Evolutionary conservation across 2,329 filamentous ascomycete species (phyloP).

Genomic region (Diaporthe longicolla): DNA sequence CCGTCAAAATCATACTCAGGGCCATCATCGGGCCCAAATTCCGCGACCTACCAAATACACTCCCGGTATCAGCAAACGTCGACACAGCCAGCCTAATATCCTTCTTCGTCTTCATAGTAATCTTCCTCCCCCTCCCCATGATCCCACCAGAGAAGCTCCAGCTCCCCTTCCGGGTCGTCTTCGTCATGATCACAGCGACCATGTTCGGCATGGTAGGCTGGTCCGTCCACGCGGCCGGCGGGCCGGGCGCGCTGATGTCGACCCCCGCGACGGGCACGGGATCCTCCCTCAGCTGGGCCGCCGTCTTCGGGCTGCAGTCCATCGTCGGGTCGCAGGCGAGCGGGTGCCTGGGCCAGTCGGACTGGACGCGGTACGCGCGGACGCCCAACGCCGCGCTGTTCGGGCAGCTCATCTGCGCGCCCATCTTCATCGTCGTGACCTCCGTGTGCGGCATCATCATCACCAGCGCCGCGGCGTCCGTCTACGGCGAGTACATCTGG

Average conservation of each 20-base stretch:
- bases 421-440: slow-evolving; percentile 54
- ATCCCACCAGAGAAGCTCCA: slow-evolving; percentile 51
- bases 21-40: slow-evolving; percentile 49
- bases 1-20: slow-evolving; percentile 50
- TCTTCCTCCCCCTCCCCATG: slow-evolving; percentile 48
- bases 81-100: slow-evolving; percentile 48
- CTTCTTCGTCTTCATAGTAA: slow-evolving; percentile 50
- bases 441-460: slow-evolving; percentile 55
- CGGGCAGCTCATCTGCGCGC: slow-evolving; percentile 50
- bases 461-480: slow-evolving; percentile 51
- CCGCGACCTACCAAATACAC: slow-evolving; percentile 46
- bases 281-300: slow-evolving; percentile 50
- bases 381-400: slow-evolving; percentile 48
- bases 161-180: slow-evolving; percentile 48
- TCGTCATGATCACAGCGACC: slow-evolving; percentile 50
- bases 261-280: slow-evolving; percentile 45
- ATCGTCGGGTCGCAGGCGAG: slow-evolving; percentile 49
- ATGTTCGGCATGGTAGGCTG: slow-evolving; percentile 52
- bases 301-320: slow-evolving; percentile 50
- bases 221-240: slow-evolving; percentile 48
- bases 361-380: slow-evolving; percentile 52
- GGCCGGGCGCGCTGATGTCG: slow-evolving; percentile 47
- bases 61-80: slow-evolving; percentile 47
- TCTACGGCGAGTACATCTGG: slow-evolving; percentile 55
- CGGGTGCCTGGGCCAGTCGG: slow-evolving; percentile 50